A percentile compares a stretch with the other conserved stretches of the same genome.
These are phyloP conservation scores for Ogataea chonburiensis DNA, from an alignment of 805 yeast genomes.

Conservation along the genomic window DNA sequence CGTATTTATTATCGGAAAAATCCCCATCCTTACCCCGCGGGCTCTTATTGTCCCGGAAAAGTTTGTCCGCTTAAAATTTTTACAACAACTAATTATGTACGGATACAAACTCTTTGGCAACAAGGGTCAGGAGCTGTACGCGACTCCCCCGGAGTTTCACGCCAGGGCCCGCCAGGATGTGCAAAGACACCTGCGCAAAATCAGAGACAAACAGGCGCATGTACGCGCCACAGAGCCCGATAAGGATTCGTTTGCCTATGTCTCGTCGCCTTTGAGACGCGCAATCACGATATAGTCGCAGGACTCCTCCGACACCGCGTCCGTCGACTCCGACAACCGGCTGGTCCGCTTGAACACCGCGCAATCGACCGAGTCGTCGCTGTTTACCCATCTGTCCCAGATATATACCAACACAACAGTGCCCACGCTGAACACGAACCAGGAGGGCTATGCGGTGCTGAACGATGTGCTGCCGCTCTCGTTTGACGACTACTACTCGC, in stretches of 20 bases:
- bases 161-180: conserved; percentile 35
- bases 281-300: conserved; percentile 26
- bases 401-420: conserved; percentile 31
- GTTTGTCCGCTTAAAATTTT: conserved; percentile 11
- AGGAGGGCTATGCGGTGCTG: conserved; percentile 30
- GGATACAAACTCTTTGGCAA: conserved; percentile 30
- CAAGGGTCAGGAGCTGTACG: conserved; percentile 27
- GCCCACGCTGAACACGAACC: conserved; percentile 14
- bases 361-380: conserved; percentile 23
- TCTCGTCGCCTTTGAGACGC: conserved; percentile 34
- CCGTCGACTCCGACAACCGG: conserved; percentile 20
- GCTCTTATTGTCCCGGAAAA: conserved; percentile 4
- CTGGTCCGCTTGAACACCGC: conserved; percentile 15
- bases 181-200: conserved; percentile 26
- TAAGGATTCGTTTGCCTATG: conserved; percentile 25
- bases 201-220: conserved; percentile 9
- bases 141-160: conserved; percentile 35
- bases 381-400: conserved; percentile 27
- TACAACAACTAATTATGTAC: conserved; percentile 26
- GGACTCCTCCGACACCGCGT: conserved; percentile 19
- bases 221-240: conserved; percentile 1
- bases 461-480: conserved; percentile 52
- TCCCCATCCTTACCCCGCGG: conserved; percentile 7
- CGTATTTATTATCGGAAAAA: conserved; percentile 9
- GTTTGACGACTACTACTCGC: conserved; percentile 56